Conservation (phyloP, 441 rosid genomes). For the Populus hybrid region DNA sequence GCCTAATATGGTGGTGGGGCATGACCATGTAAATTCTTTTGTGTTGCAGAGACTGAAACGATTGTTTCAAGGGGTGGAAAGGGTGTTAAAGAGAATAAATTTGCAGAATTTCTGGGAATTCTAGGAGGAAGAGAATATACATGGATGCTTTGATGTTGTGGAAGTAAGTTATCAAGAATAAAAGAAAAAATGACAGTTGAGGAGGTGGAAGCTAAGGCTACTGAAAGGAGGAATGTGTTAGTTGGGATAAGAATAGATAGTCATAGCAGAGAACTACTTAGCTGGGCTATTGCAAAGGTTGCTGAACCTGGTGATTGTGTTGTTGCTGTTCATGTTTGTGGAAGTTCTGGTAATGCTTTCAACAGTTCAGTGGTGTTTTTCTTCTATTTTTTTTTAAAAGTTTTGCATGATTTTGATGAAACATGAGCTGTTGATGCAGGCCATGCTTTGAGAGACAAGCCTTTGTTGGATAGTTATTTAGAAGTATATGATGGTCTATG, state of each 20-base stretch:
- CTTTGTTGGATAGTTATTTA: constrained; percentile 54
- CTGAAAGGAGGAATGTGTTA: constrained; percentile 48
- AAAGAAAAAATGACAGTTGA: constrained; percentile 42
- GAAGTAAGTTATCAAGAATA: constrained; percentile 2
- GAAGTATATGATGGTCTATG: constrained; percentile 61
- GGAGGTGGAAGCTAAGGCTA: constrained; percentile 27
- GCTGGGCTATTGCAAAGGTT: constrained; percentile 76
- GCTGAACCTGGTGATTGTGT: constrained; percentile 87
- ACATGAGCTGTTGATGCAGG: constrained; percentile 35
- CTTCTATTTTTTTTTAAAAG: neutral
- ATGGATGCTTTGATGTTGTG: constrained; percentile 19
- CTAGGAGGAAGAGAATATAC: constrained; percentile 5
- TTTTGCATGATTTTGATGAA: neutral
- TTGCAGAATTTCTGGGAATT: constrained; percentile 21
- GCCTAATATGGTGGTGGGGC: constrained; percentile 9
- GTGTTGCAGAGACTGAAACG: constrained; percentile 32
- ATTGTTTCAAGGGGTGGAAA: constrained; percentile 14
- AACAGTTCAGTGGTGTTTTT: neutral
- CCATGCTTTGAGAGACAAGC: constrained; percentile 41
- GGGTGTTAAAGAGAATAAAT: constrained; percentile 14
- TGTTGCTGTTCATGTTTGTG: constrained; percentile 70
- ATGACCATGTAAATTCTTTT: constrained; percentile 10
- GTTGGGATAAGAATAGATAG: constrained; percentile 69
- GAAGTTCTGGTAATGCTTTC: constrained; percentile 42
- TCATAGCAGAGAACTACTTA: constrained; percentile 61